Evolutionary conservation across 768 basidiomycete species (phyloP), one percentile per base, ranked within the genome.

Genomic region (Kondoa malvinella): DNA sequence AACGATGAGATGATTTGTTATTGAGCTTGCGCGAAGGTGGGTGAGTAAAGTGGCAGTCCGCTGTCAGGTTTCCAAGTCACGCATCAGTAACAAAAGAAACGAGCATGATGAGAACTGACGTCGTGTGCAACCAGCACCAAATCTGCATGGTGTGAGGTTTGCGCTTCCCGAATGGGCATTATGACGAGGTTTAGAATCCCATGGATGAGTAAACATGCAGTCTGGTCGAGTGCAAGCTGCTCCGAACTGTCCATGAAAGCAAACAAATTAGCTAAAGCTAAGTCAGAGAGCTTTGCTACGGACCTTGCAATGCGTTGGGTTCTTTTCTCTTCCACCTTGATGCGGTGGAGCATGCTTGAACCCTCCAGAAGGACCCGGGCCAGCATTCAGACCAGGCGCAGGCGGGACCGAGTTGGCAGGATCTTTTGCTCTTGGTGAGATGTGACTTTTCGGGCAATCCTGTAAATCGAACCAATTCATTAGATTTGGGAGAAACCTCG

Each of bases 31-130:
- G 3, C 31, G 63, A 32, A 17, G 88, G 84, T 0, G 94, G 94
- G 75, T 99, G 94, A 70, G 88, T 84, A 81, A 87, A 99, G n/a
- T 84, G 78, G 76, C 94, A 97, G 70, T 84, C 82, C 34, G 85
- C 84, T 80, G 61, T 27, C 4, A 33, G 33, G 3, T 3, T 34
- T 31, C 26, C 58, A 25, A 4, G 25, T 60, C 66, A 33, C n/a
- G 34, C 29, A 67, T 61, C 40, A 4, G 50, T 56, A 25, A 32
- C 15, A 64, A 25, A 27, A 1, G 15, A 16, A 34, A 0, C 27
- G 29, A 4, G 4, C 25, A 57, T 3, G n/a, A 14, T 17, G 25
- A 29, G 29, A 34, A 29, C 77, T 68, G 59, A 78, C 78, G 70
- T 66, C 89, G 84, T 8, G 90, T 95, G 77, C 94, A 97, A 25